Conservation (phyloP, 352 stramenopile genomes). For the Poterioochromonas sp. region DNA sequence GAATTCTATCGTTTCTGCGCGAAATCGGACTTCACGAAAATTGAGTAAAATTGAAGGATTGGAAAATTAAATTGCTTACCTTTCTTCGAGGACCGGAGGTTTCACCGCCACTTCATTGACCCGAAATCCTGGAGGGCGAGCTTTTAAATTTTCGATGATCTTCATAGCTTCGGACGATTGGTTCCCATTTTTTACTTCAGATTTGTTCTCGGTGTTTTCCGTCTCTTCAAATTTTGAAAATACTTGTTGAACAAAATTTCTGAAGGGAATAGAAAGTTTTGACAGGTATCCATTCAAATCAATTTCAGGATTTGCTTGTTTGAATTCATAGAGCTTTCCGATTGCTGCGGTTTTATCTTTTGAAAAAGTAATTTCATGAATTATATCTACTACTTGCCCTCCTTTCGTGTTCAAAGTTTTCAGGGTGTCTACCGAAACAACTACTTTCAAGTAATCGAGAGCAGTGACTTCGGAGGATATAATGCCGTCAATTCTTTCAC, state of each 20-base stretch:
- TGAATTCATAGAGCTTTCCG: background rate
- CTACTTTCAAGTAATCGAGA: too few relatives aligned
- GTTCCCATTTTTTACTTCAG: background rate
- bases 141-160: background rate
- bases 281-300: background rate
- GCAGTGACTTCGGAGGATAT: too few relatives aligned
- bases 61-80: background rate
- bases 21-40: background rate
- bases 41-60: background rate
- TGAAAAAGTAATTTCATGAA: background rate
- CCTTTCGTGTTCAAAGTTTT: background rate
- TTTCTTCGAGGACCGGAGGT: background rate
- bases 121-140: too few relatives aligned
- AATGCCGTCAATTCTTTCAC: too few relatives aligned
- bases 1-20: slow-evolving; percentile 12
- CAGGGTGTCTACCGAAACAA: too few relatives aligned
- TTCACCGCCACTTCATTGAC: too few relatives aligned
- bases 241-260: background rate
- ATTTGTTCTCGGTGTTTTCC: background rate
- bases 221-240: background rate
- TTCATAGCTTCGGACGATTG: background rate
- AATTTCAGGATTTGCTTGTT: background rate
- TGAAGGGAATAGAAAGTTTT: background rate
- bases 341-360: background rate
- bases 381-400: background rate